Evolutionary conservation across 306 rosid genomes (phyloP).

Genomic region (Macrotyloma uniflorum): DNA sequence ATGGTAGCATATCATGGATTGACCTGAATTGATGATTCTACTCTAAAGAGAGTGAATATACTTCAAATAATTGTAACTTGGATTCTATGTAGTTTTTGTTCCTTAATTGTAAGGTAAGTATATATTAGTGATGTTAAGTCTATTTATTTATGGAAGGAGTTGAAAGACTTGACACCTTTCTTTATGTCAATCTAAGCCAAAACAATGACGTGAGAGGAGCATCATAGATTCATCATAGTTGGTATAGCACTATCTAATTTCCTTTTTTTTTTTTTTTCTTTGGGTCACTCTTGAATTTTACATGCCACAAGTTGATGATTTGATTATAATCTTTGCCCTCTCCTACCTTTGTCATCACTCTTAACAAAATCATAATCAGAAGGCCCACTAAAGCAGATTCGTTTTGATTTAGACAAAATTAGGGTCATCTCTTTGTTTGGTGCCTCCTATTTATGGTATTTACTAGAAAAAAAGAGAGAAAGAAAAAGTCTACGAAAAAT

Average conservation of each 20-base stretch:
- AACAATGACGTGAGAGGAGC: conserved; percentile 49
- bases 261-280: background rate
- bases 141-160: background rate
- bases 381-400: conserved; percentile 46
- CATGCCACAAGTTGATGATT: conserved; percentile 37
- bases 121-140: background rate
- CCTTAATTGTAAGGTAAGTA: background rate
- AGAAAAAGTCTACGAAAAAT: background rate
- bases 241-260: conserved; percentile 4
- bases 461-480: background rate
- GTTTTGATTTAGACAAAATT: conserved; percentile 50
- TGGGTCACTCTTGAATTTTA: conserved; percentile 17
- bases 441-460: background rate
- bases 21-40: too few relatives aligned
- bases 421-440: conserved; percentile 36
- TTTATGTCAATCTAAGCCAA: background rate
- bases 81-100: background rate
- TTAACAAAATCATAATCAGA: conserved; percentile 47
- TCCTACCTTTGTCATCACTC: conserved; percentile 36
- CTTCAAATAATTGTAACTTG: too few relatives aligned
- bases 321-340: conserved; percentile 35
- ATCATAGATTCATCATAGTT: conserved; percentile 41
- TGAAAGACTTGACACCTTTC: background rate
- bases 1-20: too few relatives aligned
- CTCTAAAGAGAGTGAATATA: too few relatives aligned